Conservation (phyloP, 2,329 filamentous ascomycete species). For the Monilinia aucupariae region DNA sequence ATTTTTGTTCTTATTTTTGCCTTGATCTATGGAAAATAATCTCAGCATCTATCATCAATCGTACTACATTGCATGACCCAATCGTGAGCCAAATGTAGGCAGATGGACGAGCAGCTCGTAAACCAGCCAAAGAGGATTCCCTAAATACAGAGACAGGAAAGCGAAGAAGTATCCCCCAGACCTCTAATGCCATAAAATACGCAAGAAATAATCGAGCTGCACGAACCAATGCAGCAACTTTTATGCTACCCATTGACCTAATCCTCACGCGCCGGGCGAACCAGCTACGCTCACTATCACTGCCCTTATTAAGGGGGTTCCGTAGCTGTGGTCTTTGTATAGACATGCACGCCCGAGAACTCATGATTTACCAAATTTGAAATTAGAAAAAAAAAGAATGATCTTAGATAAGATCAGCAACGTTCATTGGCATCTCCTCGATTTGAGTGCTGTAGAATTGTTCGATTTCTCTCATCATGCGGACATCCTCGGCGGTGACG, state of each 20-base stretch:
- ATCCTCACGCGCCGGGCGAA: slow-evolving; percentile 36
- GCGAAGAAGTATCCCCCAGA: slow-evolving; percentile 32
- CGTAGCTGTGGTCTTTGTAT: slow-evolving; percentile 14
- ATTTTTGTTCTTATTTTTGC: slow-evolving; percentile 24
- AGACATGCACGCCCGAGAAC: slow-evolving; percentile 20
- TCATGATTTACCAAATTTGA: slow-evolving; percentile 33
- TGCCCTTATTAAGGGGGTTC: slow-evolving; percentile 28
- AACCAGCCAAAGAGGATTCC: slow-evolving; percentile 31
- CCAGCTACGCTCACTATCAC: slow-evolving; percentile 37
- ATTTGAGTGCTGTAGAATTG: slow-evolving; percentile 99
- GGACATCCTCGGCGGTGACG: slow-evolving; percentile 96
- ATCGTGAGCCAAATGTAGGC: slow-evolving; percentile 24
- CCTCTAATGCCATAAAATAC: slow-evolving; percentile 32
- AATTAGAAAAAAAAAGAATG: slow-evolving; percentile 18
- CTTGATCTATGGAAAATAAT: slow-evolving; percentile 30
- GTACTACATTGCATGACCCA: slow-evolving; percentile 23
- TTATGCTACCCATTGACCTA: slow-evolving; percentile 33
- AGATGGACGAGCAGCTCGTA: slow-evolving; percentile 27
- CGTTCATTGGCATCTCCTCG: slow-evolving; percentile 99
- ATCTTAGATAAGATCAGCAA: slow-evolving; percentile 67
- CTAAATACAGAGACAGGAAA: slow-evolving; percentile 32
- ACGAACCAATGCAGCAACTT: slow-evolving; percentile 32
- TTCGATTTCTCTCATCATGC: slow-evolving; percentile 99
- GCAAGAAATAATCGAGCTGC: slow-evolving; percentile 30
- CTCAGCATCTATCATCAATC: slow-evolving; percentile 25